Percentiles rank a stretch among this genome's conserved stretches.
Conservation (phyloP, 2,329 filamentous ascomycete genomes). For the Rhynchosporium secalis region DNA sequence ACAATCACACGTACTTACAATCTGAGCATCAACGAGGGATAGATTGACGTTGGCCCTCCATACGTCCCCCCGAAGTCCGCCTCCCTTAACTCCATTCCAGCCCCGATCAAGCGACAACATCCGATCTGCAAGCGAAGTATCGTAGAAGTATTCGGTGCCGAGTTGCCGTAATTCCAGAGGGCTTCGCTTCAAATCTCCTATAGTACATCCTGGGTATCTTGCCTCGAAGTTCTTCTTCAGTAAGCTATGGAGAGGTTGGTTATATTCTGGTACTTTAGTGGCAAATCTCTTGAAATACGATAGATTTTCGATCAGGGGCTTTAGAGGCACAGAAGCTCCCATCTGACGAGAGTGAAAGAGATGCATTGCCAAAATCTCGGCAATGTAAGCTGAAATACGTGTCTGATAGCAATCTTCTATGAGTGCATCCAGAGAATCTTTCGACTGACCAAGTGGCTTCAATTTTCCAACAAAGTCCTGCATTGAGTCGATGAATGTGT, state of each 20-base stretch:
- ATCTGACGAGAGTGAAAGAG: conserved; percentile 82
- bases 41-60: conserved; percentile 86
- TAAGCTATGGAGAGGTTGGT: conserved; percentile 81
- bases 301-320: conserved; percentile 71
- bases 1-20: conserved; percentile 52
- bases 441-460: conserved; percentile 52
- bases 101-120: conserved; percentile 75
- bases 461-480: conserved; percentile 67
- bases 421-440: conserved; percentile 43
- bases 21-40: conserved; percentile 88
- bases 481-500: conserved; percentile 70
- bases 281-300: conserved; percentile 79
- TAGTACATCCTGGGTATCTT: conserved; percentile 70
- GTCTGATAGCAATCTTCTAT: conserved; percentile 54
- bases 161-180: conserved; percentile 63
- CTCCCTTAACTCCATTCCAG: conserved; percentile 68
- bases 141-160: conserved; percentile 81
- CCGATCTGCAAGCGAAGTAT: conserved; percentile 70
- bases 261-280: conserved; percentile 78
- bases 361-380: conserved; percentile 88
- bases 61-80: conserved; percentile 82
- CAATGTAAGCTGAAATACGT: conserved; percentile 76
- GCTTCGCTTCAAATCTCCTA: conserved; percentile 81
- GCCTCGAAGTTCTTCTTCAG: conserved; percentile 80
- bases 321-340: conserved; percentile 66